Evolutionary conservation across 352 stramenopile genomes (phyloP), one percentile per base, ranked within the genome.

Genomic region (Globisporangium alternatum): DNA sequence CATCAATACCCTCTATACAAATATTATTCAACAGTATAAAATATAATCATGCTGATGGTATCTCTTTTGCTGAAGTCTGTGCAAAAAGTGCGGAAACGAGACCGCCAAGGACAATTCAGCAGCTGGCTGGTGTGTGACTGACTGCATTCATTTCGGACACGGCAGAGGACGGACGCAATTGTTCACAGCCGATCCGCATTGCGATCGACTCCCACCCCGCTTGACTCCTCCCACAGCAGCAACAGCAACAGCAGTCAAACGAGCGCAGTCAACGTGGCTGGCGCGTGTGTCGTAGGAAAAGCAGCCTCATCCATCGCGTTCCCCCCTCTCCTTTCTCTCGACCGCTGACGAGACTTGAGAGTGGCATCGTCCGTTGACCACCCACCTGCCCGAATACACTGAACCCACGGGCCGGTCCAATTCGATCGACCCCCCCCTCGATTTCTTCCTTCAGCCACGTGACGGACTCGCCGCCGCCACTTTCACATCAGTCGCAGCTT

Each of bases 401-500:
- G 47, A 31, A 53, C 47, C 47, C 47, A 54, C 25, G 47, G 44
- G 10, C 44, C n/a, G 43, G 25, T 28, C 47, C 47, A 53, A 31
- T 17, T 7, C 43, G 13, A 49, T 28, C 13, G 21, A 22, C 4
- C 17, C 22, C 48, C 48, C 25, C 2, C 22, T 2, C 15, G 48
- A 7, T 53, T 31, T 19, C 21, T 41, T 41, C 35, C 33, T 41
- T 41, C 13, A 30, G 22, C 25, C 13, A 8, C 41, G 41, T 35
- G 47, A 53, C 9, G 9, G 48, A 54, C 22, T 54, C 22, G 28
- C 22, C 48, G 12, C 48, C 21, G 33, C 9, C 33, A 39, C 5
- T 33, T 58, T 58, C 52, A 58, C 52, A 30, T 58, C 52, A 58
- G 30, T 44, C 52, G 17, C 52, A 44, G 52, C 30, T 58, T 58